These are phyloP conservation scores for Ceratobasidium sp. DNA, from an alignment of 1,284 basidiomycete genomes.

Conservation along the genomic window DNA sequence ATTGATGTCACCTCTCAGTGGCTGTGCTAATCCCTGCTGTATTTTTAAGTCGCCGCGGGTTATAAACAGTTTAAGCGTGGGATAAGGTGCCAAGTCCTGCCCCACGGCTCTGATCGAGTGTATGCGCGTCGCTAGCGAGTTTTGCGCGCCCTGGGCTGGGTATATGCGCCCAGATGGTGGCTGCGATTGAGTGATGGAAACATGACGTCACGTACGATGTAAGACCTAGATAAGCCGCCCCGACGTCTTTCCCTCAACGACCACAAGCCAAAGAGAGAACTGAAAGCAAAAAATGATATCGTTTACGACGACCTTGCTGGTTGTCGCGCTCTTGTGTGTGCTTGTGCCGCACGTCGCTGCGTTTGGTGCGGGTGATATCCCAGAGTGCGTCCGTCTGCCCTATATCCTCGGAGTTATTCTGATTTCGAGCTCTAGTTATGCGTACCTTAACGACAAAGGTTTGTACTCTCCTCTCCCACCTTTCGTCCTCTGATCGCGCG, in stretches of 20 bases:
- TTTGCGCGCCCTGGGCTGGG: neutral
- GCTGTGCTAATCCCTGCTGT: constrained; percentile 1
- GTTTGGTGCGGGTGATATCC: constrained; percentile 83
- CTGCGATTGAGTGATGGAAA: constrained; percentile 23
- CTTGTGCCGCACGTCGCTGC: constrained; percentile 65
- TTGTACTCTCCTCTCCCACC: no score
- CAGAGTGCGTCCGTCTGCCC: constrained; percentile 52
- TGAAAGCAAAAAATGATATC: constrained; percentile 14
- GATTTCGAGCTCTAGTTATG: no score
- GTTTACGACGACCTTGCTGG: constrained; percentile 40
- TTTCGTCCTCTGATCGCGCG: no score
- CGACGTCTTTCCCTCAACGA: constrained; percentile 7
- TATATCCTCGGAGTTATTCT: neutral
- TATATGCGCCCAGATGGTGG: constrained; percentile 5
- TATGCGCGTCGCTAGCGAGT: constrained; percentile 6
- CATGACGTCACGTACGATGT: constrained; percentile 41
- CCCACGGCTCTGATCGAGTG: neutral
- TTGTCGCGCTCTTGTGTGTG: constrained; percentile 38
- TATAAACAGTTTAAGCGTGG: constrained; percentile 6
- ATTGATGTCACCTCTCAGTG: constrained; percentile 23
- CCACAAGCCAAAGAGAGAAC: neutral
- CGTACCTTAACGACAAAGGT: no score
- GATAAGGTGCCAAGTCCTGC: neutral
- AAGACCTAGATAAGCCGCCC: constrained; percentile 15
- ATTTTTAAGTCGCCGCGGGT: constrained; percentile 16